Conservation (phyloP, 805 yeast genomes). For the Candida pseudofarinosa region DNA sequence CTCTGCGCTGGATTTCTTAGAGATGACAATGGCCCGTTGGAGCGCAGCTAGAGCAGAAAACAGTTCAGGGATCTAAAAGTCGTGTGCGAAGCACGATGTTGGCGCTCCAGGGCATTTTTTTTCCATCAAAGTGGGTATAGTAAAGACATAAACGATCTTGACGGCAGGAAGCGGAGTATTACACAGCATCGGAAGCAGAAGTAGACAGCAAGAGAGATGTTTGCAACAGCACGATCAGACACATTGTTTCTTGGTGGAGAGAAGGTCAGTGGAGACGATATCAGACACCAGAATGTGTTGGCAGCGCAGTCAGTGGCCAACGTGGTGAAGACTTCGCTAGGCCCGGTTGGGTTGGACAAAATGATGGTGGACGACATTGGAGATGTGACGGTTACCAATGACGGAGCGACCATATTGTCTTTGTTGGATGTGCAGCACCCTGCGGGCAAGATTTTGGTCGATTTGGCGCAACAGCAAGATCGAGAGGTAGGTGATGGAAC, state of each 20-base stretch:
- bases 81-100: neutral
- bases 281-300: slow-evolving; percentile 90
- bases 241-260: slow-evolving; percentile 95
- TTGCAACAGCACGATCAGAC: slow-evolving; percentile 80
- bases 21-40: too few species aligned
- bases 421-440: slow-evolving; percentile 97
- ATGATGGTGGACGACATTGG: slow-evolving; percentile 99
- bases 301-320: slow-evolving; percentile 88
- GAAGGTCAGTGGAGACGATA: slow-evolving; percentile 92
- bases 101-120: neutral
- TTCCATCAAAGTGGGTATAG: neutral
- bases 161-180: neutral
- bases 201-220: slow-evolving; percentile 35
- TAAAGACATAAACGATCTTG: neutral
- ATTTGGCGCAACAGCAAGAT: slow-evolving; percentile 97
- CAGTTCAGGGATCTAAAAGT: too few species aligned
- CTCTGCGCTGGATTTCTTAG: too few species aligned
- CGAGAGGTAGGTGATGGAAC: slow-evolving; percentile 99
- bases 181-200: neutral
- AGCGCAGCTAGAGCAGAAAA: too few species aligned
- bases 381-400: slow-evolving; percentile 97
- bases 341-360: slow-evolving; percentile 97
- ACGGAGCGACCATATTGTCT: slow-evolving; percentile 93
- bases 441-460: slow-evolving; percentile 95
- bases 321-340: slow-evolving; percentile 85